Percentiles rank a stretch among this genome's conserved stretches.
Conservation (phyloP, 2,329 filamentous ascomycete species). For the Penicillium nordicum region DNA sequence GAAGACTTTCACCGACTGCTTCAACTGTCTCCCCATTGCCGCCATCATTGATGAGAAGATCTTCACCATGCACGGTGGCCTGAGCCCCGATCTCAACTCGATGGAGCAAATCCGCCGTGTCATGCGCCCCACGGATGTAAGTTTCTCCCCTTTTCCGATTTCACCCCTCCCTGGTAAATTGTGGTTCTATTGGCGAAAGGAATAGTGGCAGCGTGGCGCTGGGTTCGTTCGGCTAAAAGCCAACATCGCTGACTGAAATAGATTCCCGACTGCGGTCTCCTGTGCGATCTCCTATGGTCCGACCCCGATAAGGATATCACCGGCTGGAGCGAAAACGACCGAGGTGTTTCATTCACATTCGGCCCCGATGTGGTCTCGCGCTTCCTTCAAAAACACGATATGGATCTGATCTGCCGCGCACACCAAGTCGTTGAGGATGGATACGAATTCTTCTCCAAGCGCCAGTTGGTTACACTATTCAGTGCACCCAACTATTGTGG, state of each 20-base stretch:
- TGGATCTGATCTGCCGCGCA: slow-evolving; percentile 98
- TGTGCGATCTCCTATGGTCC: slow-evolving; percentile 97
- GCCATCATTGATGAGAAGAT: slow-evolving; percentile 99
- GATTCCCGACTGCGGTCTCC: slow-evolving; percentile 96
- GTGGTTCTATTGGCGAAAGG: slow-evolving; percentile 7
- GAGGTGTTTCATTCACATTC: slow-evolving; percentile 97
- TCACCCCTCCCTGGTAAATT: neutral
- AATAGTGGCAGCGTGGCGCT: slow-evolving; percentile 12
- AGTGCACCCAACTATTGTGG: slow-evolving; percentile 98
- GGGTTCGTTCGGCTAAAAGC: slow-evolving; percentile 31
- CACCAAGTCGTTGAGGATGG: slow-evolving; percentile 99
- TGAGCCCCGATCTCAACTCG: slow-evolving; percentile 95
- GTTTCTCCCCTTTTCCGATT: slow-evolving; percentile 40
- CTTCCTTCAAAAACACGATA: slow-evolving; percentile 98
- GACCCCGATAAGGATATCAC: slow-evolving; percentile 99
- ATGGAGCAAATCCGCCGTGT: slow-evolving; percentile 99
- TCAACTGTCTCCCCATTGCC: slow-evolving; percentile 97
- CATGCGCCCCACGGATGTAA: slow-evolving; percentile 97
- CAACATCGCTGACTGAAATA: slow-evolving; percentile 49
- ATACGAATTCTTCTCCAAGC: slow-evolving; percentile 99
- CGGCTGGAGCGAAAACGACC: slow-evolving; percentile 98
- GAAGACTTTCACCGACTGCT: slow-evolving; percentile 99
- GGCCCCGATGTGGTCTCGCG: slow-evolving; percentile 94
- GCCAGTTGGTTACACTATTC: slow-evolving; percentile 94
- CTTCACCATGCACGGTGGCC: slow-evolving; percentile 98